A percentile compares a stretch with the other conserved stretches of the same genome.
These are phyloP conservation scores for Chloranthus sessilifolius DNA, from an alignment of 164 flowering plant genomes.

Conservation along the genomic window DNA sequence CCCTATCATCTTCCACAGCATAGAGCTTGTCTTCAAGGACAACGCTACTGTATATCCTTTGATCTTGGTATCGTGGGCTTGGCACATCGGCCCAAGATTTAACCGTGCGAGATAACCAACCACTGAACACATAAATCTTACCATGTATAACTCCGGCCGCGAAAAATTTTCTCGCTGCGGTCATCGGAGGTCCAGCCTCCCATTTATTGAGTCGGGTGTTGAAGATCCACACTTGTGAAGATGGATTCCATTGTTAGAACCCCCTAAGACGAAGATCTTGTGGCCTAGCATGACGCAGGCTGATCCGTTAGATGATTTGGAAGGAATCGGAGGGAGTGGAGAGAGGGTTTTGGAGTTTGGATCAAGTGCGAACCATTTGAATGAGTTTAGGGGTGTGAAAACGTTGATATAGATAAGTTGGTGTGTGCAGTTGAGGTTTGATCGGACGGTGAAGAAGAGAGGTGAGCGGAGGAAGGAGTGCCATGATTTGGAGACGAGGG, in stretches of 20 bases:
- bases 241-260: constrained; percentile 45
- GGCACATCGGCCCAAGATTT: constrained; percentile 49
- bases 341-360: constrained; percentile 18
- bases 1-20: constrained; percentile 81
- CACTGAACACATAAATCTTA: constrained; percentile 72
- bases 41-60: constrained; percentile 89
- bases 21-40: constrained; percentile 51
- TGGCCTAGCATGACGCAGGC: constrained; percentile 42
- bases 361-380: constrained; percentile 42
- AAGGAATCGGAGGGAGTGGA: constrained; percentile 41
- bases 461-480: constrained; percentile 47
- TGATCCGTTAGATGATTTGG: constrained; percentile 45
- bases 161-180: constrained; percentile 61
- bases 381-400: constrained; percentile 29
- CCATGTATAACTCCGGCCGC: constrained; percentile 62
- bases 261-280: constrained; percentile 58
- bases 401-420: constrained; percentile 43
- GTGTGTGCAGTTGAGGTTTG: constrained; percentile 34
- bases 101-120: constrained; percentile 51
- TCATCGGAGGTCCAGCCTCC: constrained; percentile 63
- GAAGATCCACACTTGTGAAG: constrained; percentile 49
- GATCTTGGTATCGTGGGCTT: constrained; percentile 53
- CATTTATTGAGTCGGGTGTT: constrained; percentile 53
- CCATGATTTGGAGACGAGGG: constrained; percentile 54
- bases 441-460: constrained; percentile 43